Evolutionary conservation across 2,329 filamentous ascomycete species (phyloP), one percentile per base, ranked within the genome.

Genomic region (Alternaria brassicicola): DNA sequence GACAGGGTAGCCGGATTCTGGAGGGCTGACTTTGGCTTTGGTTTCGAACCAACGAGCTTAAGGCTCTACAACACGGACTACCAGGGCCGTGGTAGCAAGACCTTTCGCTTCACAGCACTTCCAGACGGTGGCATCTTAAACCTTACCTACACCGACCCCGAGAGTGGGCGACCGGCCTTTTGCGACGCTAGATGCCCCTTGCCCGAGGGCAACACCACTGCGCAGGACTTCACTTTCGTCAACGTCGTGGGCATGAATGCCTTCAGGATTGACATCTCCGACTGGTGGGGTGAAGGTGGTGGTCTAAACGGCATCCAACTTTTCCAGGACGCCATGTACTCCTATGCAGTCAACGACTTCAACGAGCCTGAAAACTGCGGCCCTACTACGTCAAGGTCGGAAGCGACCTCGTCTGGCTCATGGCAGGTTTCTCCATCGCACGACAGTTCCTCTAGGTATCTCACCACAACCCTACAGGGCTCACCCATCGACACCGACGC

Each of bases 111-210:
- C 73, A 92, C 91, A 21, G 91, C 93, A 17, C 81, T 94, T 57
- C 93, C 94, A 5, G 87, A 94, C 70, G 89, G 91, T 62, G 95
- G 95, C 51, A 97, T 99, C 75, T 91, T 99, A 88, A 97, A 98
- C 78, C 84, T 99, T 72, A 96, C 93, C 35, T 98, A 95, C 69
- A 88, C 88, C 63, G 92, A 98, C 71, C 89, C 90, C 13, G 23
- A 81, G 75, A 36, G 86, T 2, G 89, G 90, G 25, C 80, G 85
- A 49, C 88, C 89, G 54, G 79, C 81, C 28, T 88, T 85, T 56
- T 99, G 95, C 79, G 92, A 93, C 52, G 89, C 88, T 61, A 84
- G 87, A 70, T 99, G 95, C 69, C 91, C 93, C n/a, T 84, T 99
- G 46, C 92, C 90, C 62, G 67, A 81, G 59, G 83, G 88, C 71